phyloP scores from a whole-genome alignment of 129 eudicot genomes.

The Scalesia atractyloides region DNA sequence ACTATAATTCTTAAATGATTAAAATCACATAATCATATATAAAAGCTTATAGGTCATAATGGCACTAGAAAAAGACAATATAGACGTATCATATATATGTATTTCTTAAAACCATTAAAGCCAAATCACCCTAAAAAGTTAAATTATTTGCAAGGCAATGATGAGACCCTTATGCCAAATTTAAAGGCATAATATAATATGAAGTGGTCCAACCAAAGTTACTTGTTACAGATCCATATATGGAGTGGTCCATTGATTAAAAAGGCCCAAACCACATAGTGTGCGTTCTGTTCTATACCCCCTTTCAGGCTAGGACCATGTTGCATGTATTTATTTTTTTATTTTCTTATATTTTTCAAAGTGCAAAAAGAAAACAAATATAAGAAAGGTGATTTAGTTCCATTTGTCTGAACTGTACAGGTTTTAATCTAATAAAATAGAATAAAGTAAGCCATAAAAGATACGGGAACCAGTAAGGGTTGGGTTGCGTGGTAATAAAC shows the following conservation, averaged over 20 bases:
- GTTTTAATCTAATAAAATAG: too few species aligned
- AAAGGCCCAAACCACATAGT: slow-evolving; percentile 35
- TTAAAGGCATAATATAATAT: slow-evolving; percentile 34
- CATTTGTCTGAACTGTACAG: too few species aligned
- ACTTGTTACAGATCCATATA: slow-evolving; percentile 30
- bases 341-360: not conserved
- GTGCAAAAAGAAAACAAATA: not conserved
- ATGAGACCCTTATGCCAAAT: slow-evolving; percentile 35
- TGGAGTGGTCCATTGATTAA: slow-evolving; percentile 31
- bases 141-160: slow-evolving; percentile 22
- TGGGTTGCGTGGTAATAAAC: too few species aligned
- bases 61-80: slow-evolving; percentile 15
- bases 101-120: slow-evolving; percentile 18
- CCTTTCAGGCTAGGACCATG: slow-evolving; percentile 18
- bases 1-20: too few species aligned
- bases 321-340: not conserved
- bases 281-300: slow-evolving; percentile 1
- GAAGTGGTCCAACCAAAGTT: slow-evolving; percentile 33
- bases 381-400: not conserved
- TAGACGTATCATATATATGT: slow-evolving; percentile 10
- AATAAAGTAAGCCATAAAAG: not conserved
- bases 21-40: not conserved
- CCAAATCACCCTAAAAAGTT: slow-evolving; percentile 17
- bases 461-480: not conserved
- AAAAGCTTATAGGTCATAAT: slow-evolving; percentile 10